Percentiles rank a stretch among this genome's conserved stretches.
Conservation (phyloP, 2,329 filamentous ascomycete genomes). For the Cladosporium halotolerans region DNA sequence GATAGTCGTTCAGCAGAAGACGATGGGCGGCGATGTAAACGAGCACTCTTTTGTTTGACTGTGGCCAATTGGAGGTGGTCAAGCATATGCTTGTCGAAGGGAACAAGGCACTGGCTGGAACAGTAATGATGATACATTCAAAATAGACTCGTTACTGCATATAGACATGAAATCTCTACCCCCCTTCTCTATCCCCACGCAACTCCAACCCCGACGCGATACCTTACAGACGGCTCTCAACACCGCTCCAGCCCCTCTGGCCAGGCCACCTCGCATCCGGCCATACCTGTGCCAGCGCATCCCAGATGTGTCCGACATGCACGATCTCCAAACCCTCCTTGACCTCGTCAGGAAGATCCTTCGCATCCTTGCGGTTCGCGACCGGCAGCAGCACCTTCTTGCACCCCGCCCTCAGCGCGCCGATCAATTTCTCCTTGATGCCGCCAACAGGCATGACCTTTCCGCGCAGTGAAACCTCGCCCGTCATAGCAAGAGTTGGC, state of each 20-base stretch:
- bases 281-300: constrained; percentile 86
- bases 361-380: constrained; percentile 85
- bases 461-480: constrained; percentile 71
- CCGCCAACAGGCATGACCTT: constrained; percentile 90
- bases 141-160: background rate
- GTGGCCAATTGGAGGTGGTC: too few relatives aligned
- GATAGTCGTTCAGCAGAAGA: too few relatives aligned
- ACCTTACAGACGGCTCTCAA: constrained; percentile 71
- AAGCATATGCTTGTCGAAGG: too few relatives aligned
- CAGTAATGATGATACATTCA: background rate
- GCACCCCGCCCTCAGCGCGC: constrained; percentile 84
- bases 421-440: constrained; percentile 98
- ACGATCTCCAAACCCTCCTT: constrained; percentile 80
- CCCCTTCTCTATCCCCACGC: background rate
- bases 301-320: constrained; percentile 88
- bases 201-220: background rate
- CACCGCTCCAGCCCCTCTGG: constrained; percentile 59
- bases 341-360: constrained; percentile 86
- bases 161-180: background rate
- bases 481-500: constrained; percentile 91
- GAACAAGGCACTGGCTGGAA: too few relatives aligned
- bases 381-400: constrained; percentile 86
- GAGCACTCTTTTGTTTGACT: too few relatives aligned
- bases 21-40: too few relatives aligned
- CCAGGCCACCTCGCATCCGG: constrained; percentile 80